Evolutionary conservation across 1,284 basidiomycete species (phyloP).

Genomic region (Malassezia slooffiae): DNA sequence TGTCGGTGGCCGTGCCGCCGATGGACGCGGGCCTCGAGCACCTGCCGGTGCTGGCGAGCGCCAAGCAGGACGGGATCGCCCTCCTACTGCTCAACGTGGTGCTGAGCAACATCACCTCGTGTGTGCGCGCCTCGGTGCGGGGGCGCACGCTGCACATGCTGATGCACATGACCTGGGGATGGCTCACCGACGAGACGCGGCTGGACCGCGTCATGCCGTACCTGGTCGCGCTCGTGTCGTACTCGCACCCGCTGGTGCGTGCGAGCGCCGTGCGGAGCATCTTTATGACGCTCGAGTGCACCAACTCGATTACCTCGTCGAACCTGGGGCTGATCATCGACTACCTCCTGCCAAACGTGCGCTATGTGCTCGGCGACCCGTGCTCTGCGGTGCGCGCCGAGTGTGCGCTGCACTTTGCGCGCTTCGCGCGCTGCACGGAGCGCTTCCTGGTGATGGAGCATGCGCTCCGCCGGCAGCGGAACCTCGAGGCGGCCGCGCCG

Average conservation of each 20-base stretch:
- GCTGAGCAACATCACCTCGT: conserved; percentile 81
- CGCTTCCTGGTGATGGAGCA: conserved; percentile 84
- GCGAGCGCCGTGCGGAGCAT: conserved; percentile 38
- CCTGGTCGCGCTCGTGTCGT: conserved; percentile 73
- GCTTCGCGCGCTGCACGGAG: conserved; percentile 69
- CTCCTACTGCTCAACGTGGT: conserved; percentile 71
- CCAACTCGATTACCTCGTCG: conserved; percentile 80
- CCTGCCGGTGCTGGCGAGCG: conserved; percentile 8
- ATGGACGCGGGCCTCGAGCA: too few relatives aligned
- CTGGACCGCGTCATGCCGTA: conserved; percentile 88
- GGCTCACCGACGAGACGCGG: conserved; percentile 87
- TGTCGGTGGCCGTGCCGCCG: neutral
- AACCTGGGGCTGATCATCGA: conserved; percentile 78
- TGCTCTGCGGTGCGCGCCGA: conserved; percentile 79
- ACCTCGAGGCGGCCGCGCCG: too few relatives aligned
- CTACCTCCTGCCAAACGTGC: conserved; percentile 84
- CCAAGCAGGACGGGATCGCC: conserved; percentile 60
- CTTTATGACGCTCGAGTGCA: conserved; percentile 65
- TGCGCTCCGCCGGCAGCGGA: conserved; percentile 60
- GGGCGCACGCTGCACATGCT: conserved; percentile 75
- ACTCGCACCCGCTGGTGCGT: conserved; percentile 70
- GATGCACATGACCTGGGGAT: conserved; percentile 61
- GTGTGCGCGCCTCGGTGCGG: conserved; percentile 72
- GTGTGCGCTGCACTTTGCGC: conserved; percentile 75
- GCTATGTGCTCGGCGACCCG: conserved; percentile 66